These are phyloP conservation scores for Mollisia scopiformis DNA, from an alignment of 2,329 filamentous ascomycete genomes.

Conservation along the genomic window DNA sequence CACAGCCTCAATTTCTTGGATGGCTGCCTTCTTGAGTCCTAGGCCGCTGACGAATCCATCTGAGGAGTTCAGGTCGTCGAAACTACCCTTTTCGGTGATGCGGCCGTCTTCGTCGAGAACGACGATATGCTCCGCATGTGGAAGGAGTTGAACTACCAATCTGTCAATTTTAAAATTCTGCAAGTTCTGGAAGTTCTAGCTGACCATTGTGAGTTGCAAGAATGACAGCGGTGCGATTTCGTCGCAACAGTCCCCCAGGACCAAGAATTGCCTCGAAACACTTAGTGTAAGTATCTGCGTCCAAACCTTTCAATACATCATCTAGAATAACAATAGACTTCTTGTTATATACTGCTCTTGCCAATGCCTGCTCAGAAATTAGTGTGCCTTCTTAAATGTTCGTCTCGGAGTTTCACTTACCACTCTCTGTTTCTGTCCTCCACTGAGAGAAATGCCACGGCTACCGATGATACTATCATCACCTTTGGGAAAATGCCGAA, in stretches of 20 bases:
- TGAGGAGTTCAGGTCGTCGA: constrained; percentile 28
- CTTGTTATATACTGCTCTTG: constrained; percentile 19
- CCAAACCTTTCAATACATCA: constrained; percentile 30
- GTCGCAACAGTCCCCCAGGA: constrained; percentile 14
- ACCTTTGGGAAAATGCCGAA: constrained; percentile 25
- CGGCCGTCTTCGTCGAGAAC: constrained; percentile 38
- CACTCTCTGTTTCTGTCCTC: constrained; percentile 23
- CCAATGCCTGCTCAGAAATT: constrained; percentile 3
- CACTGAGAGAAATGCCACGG: constrained; percentile 20
- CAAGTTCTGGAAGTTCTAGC: neutral
- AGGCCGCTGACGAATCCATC: neutral
- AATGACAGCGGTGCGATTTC: constrained; percentile 38
- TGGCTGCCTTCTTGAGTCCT: neutral
- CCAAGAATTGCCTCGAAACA: constrained; percentile 22
- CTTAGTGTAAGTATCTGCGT: constrained; percentile 25
- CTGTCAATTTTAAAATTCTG: neutral
- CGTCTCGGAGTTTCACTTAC: constrained; percentile 21
- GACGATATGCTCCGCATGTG: constrained; percentile 43
- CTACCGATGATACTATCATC: constrained; percentile 25
- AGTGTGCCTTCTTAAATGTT: neutral
- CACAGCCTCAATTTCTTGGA: neutral
- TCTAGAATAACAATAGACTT: constrained; percentile 22
- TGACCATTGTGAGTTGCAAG: constrained; percentile 36
- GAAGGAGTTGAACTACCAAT: constrained; percentile 26
- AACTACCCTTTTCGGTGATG: constrained; percentile 42